Percentiles rank a stretch among this genome's conserved stretches.
Conservation (phyloP, 352 stramenopile species). For the Phytophthora podocarpi region DNA sequence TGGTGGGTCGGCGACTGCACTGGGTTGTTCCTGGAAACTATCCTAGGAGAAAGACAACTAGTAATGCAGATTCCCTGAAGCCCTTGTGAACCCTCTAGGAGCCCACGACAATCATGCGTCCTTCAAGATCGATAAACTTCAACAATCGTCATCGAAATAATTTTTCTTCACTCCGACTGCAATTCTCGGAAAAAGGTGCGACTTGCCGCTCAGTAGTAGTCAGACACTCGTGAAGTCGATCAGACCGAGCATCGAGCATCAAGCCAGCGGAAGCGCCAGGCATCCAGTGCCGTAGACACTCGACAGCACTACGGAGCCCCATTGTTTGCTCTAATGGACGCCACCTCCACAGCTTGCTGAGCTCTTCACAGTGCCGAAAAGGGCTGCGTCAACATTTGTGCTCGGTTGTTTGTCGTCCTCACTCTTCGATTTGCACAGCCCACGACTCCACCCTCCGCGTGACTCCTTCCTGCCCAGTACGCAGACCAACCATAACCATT, state of each 20-base stretch:
- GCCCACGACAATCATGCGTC: too few relatives aligned
- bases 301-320: not conserved
- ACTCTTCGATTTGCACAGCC: conserved; percentile 29
- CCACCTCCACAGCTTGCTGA: not conserved
- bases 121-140: conserved; percentile 6
- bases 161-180: not conserved
- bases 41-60: not conserved
- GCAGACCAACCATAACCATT: not conserved
- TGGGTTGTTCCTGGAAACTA: conserved; percentile 4
- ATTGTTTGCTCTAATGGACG: not conserved
- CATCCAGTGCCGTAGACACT: conserved; percentile 34
- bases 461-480: not conserved
- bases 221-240: conserved; percentile 11
- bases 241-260: conserved; percentile 12
- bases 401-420: conserved; percentile 14
- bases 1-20: too few relatives aligned
- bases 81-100: too few relatives aligned
- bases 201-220: conserved; percentile 6
- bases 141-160: not conserved
- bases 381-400: conserved; percentile 17
- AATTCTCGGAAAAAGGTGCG: conserved; percentile 10
- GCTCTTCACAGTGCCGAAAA: conserved; percentile 8
- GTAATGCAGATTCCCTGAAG: conserved; percentile 3
- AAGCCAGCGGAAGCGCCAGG: conserved; percentile 40
- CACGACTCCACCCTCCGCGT: not conserved